phyloP scores from a whole-genome alignment of 768 basidiomycete genomes.

The Scleroderma citrinum region DNA sequence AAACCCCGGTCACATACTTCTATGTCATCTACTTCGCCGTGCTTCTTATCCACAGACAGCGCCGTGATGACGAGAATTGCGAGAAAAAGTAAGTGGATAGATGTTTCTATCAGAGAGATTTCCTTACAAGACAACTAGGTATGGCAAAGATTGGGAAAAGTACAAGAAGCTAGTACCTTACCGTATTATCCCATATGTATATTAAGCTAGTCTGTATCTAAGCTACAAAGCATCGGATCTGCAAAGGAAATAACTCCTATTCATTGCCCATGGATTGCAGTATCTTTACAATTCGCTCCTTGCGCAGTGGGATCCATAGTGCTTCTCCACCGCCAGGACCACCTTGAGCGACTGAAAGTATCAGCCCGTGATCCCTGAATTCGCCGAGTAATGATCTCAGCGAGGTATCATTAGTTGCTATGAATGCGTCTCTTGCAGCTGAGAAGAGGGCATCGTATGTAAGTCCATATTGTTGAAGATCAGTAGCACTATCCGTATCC shows the following conservation, averaged over 20 bases:
- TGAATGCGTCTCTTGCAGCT: conserved; percentile 72
- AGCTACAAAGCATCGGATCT: neutral
- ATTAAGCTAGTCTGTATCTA: conserved; percentile 31
- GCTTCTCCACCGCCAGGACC: conserved; percentile 48
- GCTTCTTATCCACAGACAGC: conserved; percentile 85
- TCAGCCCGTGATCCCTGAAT: conserved; percentile 85
- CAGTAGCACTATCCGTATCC: conserved; percentile 13
- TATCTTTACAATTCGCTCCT: conserved; percentile 58
- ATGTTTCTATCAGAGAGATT: conserved; percentile 86
- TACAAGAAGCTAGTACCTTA: conserved; percentile 85
- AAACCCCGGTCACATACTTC: conserved; percentile 94
- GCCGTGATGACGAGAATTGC: conserved; percentile 89
- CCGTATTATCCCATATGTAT: conserved; percentile 81
- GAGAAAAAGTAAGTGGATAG: conserved; percentile 77
- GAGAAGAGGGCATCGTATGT: conserved; percentile 67
- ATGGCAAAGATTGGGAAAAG: conserved; percentile 90
- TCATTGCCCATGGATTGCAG: conserved; percentile 26
- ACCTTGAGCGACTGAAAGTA: conserved; percentile 45
- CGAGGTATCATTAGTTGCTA: conserved; percentile 84
- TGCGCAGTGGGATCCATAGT: conserved; percentile 84
- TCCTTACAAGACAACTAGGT: conserved; percentile 79
- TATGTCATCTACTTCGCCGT: conserved; percentile 86
- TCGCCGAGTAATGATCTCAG: conserved; percentile 79
- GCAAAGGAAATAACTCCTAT: neutral
- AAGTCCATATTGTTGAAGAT: conserved; percentile 50